Conservation (phyloP, 371 early-diverging fungal species). For the Rhizopus stolonifer region DNA sequence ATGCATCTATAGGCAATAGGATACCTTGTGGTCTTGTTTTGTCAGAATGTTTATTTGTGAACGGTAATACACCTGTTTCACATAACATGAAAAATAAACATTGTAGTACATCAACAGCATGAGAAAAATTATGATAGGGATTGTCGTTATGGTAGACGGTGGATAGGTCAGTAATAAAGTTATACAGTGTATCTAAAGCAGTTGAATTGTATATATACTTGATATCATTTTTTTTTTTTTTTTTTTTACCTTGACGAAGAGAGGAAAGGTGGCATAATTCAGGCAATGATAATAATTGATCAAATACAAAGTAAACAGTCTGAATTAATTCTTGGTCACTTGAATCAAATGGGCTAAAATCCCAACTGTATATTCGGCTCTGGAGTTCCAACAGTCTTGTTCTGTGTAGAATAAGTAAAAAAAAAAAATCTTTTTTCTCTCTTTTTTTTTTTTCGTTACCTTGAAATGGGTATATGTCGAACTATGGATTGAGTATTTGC, state of each 20-base stretch:
- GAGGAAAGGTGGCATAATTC: conserved; percentile 51
- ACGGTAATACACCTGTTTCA: conserved; percentile 52
- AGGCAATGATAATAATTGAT: conserved; percentile 59
- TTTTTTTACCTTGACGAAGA: conserved; percentile 45
- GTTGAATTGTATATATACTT: too few relatives aligned
- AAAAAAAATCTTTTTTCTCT: conserved; percentile 7
- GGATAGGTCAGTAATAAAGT: conserved; percentile 59
- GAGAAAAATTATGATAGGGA: conserved; percentile 83
- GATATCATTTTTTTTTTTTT: background rate
- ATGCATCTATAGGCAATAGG: conserved; percentile 62
- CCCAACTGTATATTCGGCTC: conserved; percentile 59
- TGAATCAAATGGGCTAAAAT: conserved; percentile 65
- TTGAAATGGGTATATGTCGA: background rate
- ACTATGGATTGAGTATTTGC: conserved; percentile 6
- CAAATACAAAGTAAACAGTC: conserved; percentile 62
- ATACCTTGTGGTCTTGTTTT: conserved; percentile 8
- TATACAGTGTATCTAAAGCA: conserved; percentile 54
- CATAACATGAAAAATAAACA: conserved; percentile 74
- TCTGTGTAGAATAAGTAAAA: conserved; percentile 24
- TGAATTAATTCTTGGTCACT: conserved; percentile 63
- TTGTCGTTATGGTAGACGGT: conserved; percentile 69
- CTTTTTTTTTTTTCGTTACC: conserved; percentile 15
- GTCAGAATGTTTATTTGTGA: conserved; percentile 16
- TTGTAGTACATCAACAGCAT: conserved; percentile 85
- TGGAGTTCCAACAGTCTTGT: conserved; percentile 41